Base-by-base conservation (phyloP, 2,329 filamentous ascomycete species). In the Arthrinium puccinioides region DNA sequence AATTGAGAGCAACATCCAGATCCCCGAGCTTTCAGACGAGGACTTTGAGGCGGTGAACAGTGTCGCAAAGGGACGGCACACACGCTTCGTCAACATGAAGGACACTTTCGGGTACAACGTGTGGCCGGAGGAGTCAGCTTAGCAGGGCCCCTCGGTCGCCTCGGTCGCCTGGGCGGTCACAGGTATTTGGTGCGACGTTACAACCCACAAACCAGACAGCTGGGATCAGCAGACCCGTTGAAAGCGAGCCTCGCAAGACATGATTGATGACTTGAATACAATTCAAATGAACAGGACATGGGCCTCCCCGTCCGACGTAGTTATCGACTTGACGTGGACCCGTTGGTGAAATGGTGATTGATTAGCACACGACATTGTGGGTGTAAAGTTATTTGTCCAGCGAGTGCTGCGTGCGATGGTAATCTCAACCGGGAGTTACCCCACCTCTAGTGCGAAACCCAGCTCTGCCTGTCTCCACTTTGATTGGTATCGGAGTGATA, bases 11-110 rank as follows among this genome's bases (percentile, higher is more conserved):
- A 87, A 87, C 63, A 62, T 69, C 46, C 48, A 66, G 55, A 49
- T 75, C 46, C 78, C 79, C 21, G 61, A 74, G 44, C 59, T 84
- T 41, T 60, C 57, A 4, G 66, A 74, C 32, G 68, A 60, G 24
- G 72, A 83, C 52, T 83, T 79, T 49, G 66, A 71, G 47, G 77
- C 75, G 6, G 69, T 84, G 37, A 72, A 82, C 60, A 58, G 67
- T 43, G 80, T 86, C 7, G 79, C 81, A 1, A 69, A 75, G 55
- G 76, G 77, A 24, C 70, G 82, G 36, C 77, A 84, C 58, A 75
- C 72, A 19, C 75, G 83, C 25, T 87, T 87, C 52, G 82, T 87
- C 41, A 86, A 87, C 64, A 87, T 87, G 82, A 87, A 84, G 70
- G 82, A 85, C 46, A 84, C 79, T 1, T 87, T 87, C 57, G 83